Conservation (phyloP, 192 early-diverging fungal species). For the Coemansia sp. region DNA sequence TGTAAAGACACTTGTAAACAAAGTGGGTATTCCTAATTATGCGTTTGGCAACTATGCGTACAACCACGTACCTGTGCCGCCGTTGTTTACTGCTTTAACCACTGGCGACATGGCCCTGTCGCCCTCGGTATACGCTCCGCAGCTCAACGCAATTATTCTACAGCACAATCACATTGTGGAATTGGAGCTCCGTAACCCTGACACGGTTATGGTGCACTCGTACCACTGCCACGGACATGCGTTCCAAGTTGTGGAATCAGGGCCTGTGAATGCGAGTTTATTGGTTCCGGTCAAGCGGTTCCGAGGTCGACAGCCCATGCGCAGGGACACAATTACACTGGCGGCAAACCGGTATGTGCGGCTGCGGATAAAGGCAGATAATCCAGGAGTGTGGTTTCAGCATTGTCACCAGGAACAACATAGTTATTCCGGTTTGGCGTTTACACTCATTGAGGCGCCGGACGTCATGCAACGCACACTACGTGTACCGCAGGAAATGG, state of each 20-base stretch:
- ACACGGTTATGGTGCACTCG: constrained; percentile 63
- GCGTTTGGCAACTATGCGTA: constrained; percentile 8
- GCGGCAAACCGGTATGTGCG: constrained; percentile 57
- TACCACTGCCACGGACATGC: constrained; percentile 82
- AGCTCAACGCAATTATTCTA: constrained; percentile 59
- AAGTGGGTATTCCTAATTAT: neutral
- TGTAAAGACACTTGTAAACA: neutral
- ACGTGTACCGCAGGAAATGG: constrained; percentile 53
- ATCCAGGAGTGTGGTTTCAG: constrained; percentile 80
- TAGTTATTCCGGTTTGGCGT: constrained; percentile 53
- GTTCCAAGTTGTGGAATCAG: constrained; percentile 64
- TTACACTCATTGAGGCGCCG: constrained; percentile 66
- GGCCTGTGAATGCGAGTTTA: constrained; percentile 32
- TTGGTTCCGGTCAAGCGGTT: too few species aligned
- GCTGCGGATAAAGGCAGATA: constrained; percentile 75
- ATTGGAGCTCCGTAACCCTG: constrained; percentile 64
- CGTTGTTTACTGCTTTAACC: constrained; percentile 61
- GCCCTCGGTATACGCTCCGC: constrained; percentile 59
- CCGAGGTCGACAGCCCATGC: constrained; percentile 9
- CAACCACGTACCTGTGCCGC: constrained; percentile 48
- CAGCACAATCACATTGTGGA: constrained; percentile 62
- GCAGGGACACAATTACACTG: constrained; percentile 69
- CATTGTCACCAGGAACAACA: constrained; percentile 35
- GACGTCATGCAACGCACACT: constrained; percentile 54
- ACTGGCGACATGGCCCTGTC: constrained; percentile 55